Evolutionary conservation across 306 rosid genomes (phyloP), one percentile per base, ranked within the genome.

Genomic region (Delonix regia): DNA sequence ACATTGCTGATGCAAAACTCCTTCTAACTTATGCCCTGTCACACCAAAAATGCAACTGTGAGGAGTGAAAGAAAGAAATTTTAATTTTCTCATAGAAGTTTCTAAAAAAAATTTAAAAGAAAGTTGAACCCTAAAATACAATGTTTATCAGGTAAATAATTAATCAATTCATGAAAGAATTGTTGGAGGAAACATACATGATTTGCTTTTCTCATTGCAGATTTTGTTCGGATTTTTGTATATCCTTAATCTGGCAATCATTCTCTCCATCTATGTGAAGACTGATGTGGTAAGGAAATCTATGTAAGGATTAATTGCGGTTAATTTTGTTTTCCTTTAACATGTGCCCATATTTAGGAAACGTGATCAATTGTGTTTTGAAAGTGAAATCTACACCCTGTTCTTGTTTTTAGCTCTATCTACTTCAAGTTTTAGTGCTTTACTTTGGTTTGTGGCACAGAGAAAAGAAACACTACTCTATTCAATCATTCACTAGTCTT

Each of bases 181-280:
- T 41, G 5, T 34, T 19, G 41, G 9, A 51, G 66, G 18, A 16
- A 9, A 81, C 55, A 1, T 69, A 51, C 22, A n/a, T 67, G 4
- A 82, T 55, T 78, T 3, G 74, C 39, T 74, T 71, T 21, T 65
- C 3, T 76, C 8, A 38, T 57, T 84, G 89, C 97, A 95, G 98
- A 83, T 92, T 86, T 77, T 92, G 85, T 95, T 95, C 2, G 92
- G 97, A 57, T 7, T 89, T 55, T 80, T 95, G 90, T 94, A 95
- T 83, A 78, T 88, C 25, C 22, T 89, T 69, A 95, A 92, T 85
- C 79, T 95, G 79, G 94, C 89, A 74, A 81, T 91, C 49, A 67
- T 95, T 82, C 89, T 92, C 28, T 61, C 59, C 77, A 83, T 95
- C 81, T 92, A 88, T 79, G 88, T 81, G 78, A 92, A 89, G 87